Base-by-base conservation (phyloP, 352 stramenopile genomes). In the Phytophthora palmivora region DNA sequence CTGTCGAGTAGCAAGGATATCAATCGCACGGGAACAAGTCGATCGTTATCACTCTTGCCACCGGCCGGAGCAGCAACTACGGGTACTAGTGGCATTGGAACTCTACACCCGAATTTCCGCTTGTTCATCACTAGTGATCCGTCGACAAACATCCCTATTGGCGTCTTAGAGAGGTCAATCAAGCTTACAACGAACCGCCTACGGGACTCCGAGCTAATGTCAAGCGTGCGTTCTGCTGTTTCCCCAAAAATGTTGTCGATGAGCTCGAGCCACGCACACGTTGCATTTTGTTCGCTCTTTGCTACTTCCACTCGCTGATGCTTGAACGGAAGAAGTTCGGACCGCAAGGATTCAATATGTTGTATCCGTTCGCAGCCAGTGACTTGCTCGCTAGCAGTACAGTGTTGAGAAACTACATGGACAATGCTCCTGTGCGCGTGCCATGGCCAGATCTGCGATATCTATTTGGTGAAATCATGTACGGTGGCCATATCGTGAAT, bases 281-380 rank as follows among this genome's bases (percentile, higher is more conserved):
- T 8, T 87, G 85, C 16, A 97, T 97, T 42, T 61, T 97, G 10
- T 97, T 98, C 56, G 89, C 81, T 11, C 74, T 98, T 33, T 98
- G 92, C 72, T 94, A 97, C 61, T 98, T 98, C 72, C 92, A 98
- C 73, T 88, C 89, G 14, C 72, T 98, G 32, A 92, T 98, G 85
- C 71, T 98, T 14, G 92, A 98, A 55, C 82, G 92, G 53, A 96
- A 96, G 55, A 97, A 95, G 62, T 98, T 97, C 52, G 91, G 91
- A 1, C 60, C 89, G 0, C 88, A 96, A 47, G 91, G 91, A 2
- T 97, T 96, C 65, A 97, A 98, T 58, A 88, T 97, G 76, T 64
- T 84, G 28, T 98, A 98, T 46, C 91, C 91, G 28, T 98, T 97
- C 51, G 83, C 91, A 1, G 77, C 80, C 0, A 94, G 89, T 18